Conservation (phyloP, 2,329 filamentous ascomycete genomes). For the Endothia cerciana region DNA sequence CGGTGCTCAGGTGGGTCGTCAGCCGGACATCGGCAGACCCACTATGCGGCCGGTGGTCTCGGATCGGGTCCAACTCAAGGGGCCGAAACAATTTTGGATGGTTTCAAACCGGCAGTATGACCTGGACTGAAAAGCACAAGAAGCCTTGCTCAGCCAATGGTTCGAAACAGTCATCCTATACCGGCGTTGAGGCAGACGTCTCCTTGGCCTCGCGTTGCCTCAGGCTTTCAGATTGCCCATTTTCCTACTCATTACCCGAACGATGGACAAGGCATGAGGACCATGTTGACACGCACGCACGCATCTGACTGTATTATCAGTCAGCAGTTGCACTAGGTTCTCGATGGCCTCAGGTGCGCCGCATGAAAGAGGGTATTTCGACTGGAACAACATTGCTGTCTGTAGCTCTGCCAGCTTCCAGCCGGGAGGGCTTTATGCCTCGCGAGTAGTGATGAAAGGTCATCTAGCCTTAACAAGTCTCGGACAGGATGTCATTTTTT, state of each 20-base stretch:
- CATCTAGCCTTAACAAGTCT: too few species aligned
- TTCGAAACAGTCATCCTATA: background rate
- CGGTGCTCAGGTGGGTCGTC: background rate
- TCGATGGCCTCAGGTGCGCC: background rate
- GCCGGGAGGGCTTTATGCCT: too few species aligned
- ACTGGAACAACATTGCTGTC: background rate
- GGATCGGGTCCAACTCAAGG: background rate
- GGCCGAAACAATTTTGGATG: background rate
- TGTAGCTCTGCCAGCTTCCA: background rate
- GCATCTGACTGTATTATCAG: background rate
- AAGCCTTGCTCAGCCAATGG: background rate
- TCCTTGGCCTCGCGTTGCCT: background rate
- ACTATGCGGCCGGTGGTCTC: background rate
- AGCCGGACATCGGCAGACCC: slow-evolving; percentile 4
- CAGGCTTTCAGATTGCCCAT: background rate
- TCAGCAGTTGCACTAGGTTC: background rate
- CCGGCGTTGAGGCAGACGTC: background rate
- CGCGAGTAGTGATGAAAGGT: background rate
- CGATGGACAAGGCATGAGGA: background rate
- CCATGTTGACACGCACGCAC: background rate
- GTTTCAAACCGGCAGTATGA: slow-evolving; percentile 8
- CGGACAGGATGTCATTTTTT: too few species aligned
- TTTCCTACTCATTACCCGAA: background rate
- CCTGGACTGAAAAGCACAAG: background rate
- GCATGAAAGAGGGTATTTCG: background rate